phyloP scores from a whole-genome alignment of 1,139 yeast genomes.

The Taphrina confusa region DNA sequence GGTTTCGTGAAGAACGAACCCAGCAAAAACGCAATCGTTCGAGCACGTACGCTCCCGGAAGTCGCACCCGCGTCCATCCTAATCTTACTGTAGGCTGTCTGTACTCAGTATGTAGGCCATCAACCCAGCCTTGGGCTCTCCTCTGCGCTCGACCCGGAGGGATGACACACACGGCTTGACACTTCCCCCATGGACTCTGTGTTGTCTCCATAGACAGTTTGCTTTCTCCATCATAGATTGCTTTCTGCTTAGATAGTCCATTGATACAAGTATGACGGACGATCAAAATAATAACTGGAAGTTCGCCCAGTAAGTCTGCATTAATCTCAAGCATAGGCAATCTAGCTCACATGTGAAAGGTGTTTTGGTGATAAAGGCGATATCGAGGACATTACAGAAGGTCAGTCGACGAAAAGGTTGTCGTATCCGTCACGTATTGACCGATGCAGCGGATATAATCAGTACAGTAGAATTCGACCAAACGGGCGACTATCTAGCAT shows the following conservation, averaged over 20 bases:
- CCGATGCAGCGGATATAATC: constrained; percentile 74
- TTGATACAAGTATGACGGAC: constrained; percentile 36
- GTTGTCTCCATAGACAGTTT: background rate
- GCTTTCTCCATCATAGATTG: background rate
- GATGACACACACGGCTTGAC: constrained; percentile 11
- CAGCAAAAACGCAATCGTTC: too few species aligned
- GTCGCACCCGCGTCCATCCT: too few species aligned
- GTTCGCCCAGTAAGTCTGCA: constrained; percentile 37
- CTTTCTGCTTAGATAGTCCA: background rate
- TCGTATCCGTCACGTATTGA: background rate
- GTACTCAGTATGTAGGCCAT: too few species aligned
- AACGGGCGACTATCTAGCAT: constrained; percentile 91
- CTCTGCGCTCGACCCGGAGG: constrained; percentile 12
- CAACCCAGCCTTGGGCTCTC: background rate
- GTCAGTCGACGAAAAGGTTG: too few species aligned
- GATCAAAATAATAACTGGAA: constrained; percentile 36
- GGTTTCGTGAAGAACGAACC: too few species aligned
- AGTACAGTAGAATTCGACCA: constrained; percentile 96
- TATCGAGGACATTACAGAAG: constrained; percentile 87
- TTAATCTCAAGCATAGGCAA: constrained; percentile 56
- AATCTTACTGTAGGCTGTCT: too few species aligned
- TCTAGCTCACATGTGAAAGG: constrained; percentile 50
- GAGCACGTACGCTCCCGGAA: too few species aligned
- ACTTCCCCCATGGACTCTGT: background rate
- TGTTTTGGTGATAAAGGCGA: constrained; percentile 99